Base-by-base conservation (phyloP, 192 early-diverging fungal genomes). In the Coemansia pectinata region DNA sequence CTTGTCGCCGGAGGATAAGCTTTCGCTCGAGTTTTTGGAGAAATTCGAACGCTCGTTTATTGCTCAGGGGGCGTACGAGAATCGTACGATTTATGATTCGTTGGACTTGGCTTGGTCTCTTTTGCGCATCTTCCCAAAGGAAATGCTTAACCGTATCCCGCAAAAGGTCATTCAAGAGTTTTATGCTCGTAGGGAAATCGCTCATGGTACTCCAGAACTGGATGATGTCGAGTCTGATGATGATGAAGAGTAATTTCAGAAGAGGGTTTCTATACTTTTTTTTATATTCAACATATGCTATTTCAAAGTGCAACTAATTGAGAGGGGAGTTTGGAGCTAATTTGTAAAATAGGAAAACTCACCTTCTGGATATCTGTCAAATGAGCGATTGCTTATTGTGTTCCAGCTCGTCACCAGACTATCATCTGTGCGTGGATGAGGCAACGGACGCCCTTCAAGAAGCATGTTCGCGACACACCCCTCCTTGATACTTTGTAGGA, bases 11-110 rank as follows among this genome's bases (percentile, higher is more conserved):
- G 98, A 99, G 81, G 98, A 99, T 70, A 99, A 99, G 76, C 87
- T 99, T 67, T 89, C 94, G 31, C 79, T 99, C 11, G 98, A 99
- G 80, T 99, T 99, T 82, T 85, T 99, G 85, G 96, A 98, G 41
- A 98, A 98, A 86, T 99, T 99, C 81, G 98, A 99, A 81, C 95
- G 94, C 85, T 89, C 94, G 9, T 99, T 98, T 70, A 96, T 99
- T 74, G 87, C 92, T 25, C 98, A 99, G 87, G 96, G 96, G 52
- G 90, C 91, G 68, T 95, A 96, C 76, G 98, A 99, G 81, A 92
- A 92, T 36, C 88, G 98, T 72, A 96, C 96, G 29, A 97, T 99
- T 62, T 98, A 93, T 66, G 98, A 99, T 73, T 94, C 92, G 11
- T 86, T 99, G 60, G 98, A 99, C 72, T 72, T 96, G 63, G 98